Percentiles rank a stretch among this genome's conserved stretches.
These are phyloP conservation scores for Apiotrichum mycotoxinovorans DNA, from an alignment of 1,284 basidiomycete genomes.

Conservation along the genomic window DNA sequence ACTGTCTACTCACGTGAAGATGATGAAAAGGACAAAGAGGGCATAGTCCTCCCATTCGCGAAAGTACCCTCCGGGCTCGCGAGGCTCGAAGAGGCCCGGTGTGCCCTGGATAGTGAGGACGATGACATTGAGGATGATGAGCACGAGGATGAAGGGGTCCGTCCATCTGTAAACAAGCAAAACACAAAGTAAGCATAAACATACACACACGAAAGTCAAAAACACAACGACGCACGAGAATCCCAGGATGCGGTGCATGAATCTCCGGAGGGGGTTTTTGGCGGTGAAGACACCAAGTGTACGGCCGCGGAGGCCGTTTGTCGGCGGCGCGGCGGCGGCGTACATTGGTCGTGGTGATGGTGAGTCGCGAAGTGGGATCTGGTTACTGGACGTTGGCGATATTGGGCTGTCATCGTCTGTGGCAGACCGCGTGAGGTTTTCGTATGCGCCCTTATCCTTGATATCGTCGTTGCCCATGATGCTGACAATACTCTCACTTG, in stretches of 20 bases:
- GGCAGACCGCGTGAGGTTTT: slow-evolving; percentile 20
- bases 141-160: slow-evolving; percentile 75
- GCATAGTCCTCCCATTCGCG: slow-evolving; percentile 81
- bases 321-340: slow-evolving; percentile 24
- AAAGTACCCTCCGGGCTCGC: slow-evolving; percentile 67
- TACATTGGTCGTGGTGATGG: slow-evolving; percentile 5
- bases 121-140: slow-evolving; percentile 81
- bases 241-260: slow-evolving; percentile 65
- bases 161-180: slow-evolving; percentile 61
- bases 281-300: slow-evolving; percentile 76
- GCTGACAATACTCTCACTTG: slow-evolving; percentile 69
- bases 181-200: not conserved
- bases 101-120: slow-evolving; percentile 77
- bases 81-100: slow-evolving; percentile 53
- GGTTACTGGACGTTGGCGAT: not conserved
- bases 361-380: not conserved
- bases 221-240: slow-evolving; percentile 56
- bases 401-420: slow-evolving; percentile 18
- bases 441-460: slow-evolving; percentile 53
- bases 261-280: slow-evolving; percentile 60
- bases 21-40: slow-evolving; percentile 73
- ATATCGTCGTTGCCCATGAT: slow-evolving; percentile 50
- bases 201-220: too few species aligned
- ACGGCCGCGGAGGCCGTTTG: slow-evolving; percentile 62
- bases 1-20: slow-evolving; percentile 71